A percentile compares a stretch with the other conserved stretches of the same genome.
These are phyloP conservation scores for Bocquillonia castaneifolia DNA, from an alignment of 441 rosid genomes.

Conservation along the genomic window DNA sequence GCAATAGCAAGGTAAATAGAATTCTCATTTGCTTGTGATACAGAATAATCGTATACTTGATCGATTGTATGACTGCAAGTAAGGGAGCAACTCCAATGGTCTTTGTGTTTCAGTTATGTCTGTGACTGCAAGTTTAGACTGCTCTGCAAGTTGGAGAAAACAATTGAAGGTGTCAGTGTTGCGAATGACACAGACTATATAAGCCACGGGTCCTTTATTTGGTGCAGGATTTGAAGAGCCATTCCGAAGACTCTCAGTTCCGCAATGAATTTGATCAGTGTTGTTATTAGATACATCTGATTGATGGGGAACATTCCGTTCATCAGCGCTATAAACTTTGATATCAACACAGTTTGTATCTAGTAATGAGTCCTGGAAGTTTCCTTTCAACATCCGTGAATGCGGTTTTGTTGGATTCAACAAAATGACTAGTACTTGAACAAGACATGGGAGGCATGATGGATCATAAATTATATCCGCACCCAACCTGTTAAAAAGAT, in stretches of 20 bases:
- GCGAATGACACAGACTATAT: conserved; percentile 65
- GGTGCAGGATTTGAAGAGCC: conserved; percentile 10
- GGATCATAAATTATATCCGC: conserved; percentile 83
- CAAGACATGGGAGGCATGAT: conserved; percentile 61
- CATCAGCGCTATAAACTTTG: conserved; percentile 16
- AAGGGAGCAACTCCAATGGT: conserved; percentile 61
- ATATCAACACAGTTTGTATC: background rate
- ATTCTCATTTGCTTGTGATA: conserved; percentile 30
- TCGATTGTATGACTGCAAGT: conserved; percentile 62
- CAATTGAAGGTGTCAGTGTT: conserved; percentile 50
- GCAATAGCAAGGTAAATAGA: background rate
- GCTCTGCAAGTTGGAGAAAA: conserved; percentile 48
- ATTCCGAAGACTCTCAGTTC: background rate
- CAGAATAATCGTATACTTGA: conserved; percentile 45
- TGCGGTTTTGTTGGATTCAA: conserved; percentile 30
- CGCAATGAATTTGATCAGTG: background rate
- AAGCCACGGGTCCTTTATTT: conserved; percentile 38
- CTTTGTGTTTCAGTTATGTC: conserved; percentile 47
- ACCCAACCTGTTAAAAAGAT: conserved; percentile 45
- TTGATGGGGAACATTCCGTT: conserved; percentile 11
- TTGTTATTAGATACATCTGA: background rate
- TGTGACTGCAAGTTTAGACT: conserved; percentile 41
- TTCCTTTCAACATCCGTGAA: conserved; percentile 3
- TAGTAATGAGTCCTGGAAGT: background rate
- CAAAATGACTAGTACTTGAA: conserved; percentile 50